Conservation (phyloP, 2,329 filamentous ascomycete species). For the Aspergillus proliferans region DNA sequence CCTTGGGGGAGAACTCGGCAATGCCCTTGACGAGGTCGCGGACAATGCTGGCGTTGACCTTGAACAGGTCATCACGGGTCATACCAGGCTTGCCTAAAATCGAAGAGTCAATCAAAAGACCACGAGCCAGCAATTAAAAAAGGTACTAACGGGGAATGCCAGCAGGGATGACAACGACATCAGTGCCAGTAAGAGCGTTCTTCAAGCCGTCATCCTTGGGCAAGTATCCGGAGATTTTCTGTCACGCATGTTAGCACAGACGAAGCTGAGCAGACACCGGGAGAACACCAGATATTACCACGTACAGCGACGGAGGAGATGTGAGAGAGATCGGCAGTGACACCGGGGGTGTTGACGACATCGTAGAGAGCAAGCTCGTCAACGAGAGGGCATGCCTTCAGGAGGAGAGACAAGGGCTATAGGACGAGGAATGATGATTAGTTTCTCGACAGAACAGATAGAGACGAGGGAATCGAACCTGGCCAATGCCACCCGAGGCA, state of each 20-base stretch:
- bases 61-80: slow-evolving; percentile 99
- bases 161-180: slow-evolving; percentile 95
- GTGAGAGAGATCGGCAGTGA: slow-evolving; percentile 92
- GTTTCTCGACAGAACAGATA: slow-evolving; percentile 1
- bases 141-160: slow-evolving; percentile 81
- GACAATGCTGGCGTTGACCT: slow-evolving; percentile 98
- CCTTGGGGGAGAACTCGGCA: slow-evolving; percentile 84
- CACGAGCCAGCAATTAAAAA: not conserved
- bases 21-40: slow-evolving; percentile 84
- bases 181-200: slow-evolving; percentile 81
- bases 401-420: slow-evolving; percentile 89
- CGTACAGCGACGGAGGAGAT: slow-evolving; percentile 83
- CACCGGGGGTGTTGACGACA: slow-evolving; percentile 97
- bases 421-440: not conserved
- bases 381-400: slow-evolving; percentile 83
- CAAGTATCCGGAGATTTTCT: slow-evolving; percentile 85
- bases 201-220: slow-evolving; percentile 80
- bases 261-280: not conserved
- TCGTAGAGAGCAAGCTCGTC: slow-evolving; percentile 95
- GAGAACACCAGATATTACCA: slow-evolving; percentile 20
- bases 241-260: slow-evolving; percentile 5
- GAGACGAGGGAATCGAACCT: slow-evolving; percentile 55
- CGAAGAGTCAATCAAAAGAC: slow-evolving; percentile 1
- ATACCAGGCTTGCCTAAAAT: slow-evolving; percentile 89
- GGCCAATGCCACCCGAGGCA: slow-evolving; percentile 96